Base-by-base conservation (phyloP, 1,284 basidiomycete genomes). In the Rhodotorula sp. region DNA sequence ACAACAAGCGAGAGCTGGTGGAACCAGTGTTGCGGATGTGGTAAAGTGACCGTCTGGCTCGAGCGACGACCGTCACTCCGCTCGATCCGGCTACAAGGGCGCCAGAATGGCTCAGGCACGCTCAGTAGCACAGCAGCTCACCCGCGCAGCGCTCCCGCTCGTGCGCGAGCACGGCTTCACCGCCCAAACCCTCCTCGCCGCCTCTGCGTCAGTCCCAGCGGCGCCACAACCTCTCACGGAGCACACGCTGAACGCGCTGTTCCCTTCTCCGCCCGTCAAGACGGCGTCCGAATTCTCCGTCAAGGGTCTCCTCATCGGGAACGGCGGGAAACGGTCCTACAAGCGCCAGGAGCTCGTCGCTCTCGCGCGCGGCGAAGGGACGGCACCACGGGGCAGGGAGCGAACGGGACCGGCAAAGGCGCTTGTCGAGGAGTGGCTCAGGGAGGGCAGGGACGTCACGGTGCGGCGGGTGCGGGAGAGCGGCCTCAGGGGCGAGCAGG, bases 371-470 rank as follows among this genome's bases (percentile, higher is more conserved):
- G 67, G 70, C 0, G 19, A 64, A 15, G 63, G 66, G 10, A 59
- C 39, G 15, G 62, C 51, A 0, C 27, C 36, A 1, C 34, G 49
- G 1, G 49, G 44, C 24, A 22, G 32, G 13, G 70, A 74, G 54
- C 60, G 54, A 58, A 62, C 68, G 0, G 73, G 73, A 2, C 73
- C 73, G 11, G 70, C 70, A 3, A 57, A 51, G 29, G 73, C 73
- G 3, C 32, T 73, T 36, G 59, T 74, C n/a, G 29, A 67, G 22
- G 67, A 59, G 47, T 74, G 73, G 73, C 47, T 72, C 22, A 29
- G 34, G 11, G 52, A 72, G 44, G 73, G 62, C 2, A 32, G 73
- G 57, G 27, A 27, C 9, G 55, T 44, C n/a, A 74, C 73, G 73
- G 53, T 57, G 2, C 0, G 30, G 7, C 17, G 15, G 3, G 62